Conservation (phyloP, 2,329 filamentous ascomycete species). For the Calonectria multiphialidica region DNA sequence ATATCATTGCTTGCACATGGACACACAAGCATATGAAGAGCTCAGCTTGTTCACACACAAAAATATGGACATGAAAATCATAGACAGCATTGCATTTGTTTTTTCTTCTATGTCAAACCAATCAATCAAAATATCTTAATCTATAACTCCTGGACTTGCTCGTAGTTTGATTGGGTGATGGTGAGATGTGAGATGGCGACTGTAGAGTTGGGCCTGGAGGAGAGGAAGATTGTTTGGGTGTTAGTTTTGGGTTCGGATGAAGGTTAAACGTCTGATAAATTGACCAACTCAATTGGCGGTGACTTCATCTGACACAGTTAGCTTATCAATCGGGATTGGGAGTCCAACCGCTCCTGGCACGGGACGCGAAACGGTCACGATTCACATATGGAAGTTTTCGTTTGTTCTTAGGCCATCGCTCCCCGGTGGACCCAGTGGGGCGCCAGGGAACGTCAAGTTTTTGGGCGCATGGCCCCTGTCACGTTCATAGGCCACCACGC, state of each 20-base stretch:
- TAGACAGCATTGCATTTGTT: slow-evolving; percentile 14
- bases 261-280: neutral
- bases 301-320: neutral
- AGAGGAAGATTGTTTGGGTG: neutral
- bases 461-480: slow-evolving; percentile 9
- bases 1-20: slow-evolving; percentile 27
- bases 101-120: neutral
- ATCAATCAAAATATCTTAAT: neutral
- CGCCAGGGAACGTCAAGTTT: slow-evolving; percentile 37
- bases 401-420: neutral
- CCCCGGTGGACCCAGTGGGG: slow-evolving; percentile 20
- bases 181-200: neutral
- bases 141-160: neutral
- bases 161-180: neutral
- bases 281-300: neutral
- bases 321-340: slow-evolving; percentile 9
- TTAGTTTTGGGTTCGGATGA: neutral
- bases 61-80: slow-evolving; percentile 16
- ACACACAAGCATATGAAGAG: slow-evolving; percentile 21
- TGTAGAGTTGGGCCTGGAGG: neutral
- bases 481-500: neutral
- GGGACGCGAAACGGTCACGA: slow-evolving; percentile 23
- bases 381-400: neutral
- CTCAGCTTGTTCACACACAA: slow-evolving; percentile 22
- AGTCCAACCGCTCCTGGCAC: slow-evolving; percentile 13